Evolutionary conservation across 2,329 filamentous ascomycete genomes (phyloP).

Genomic region (Trichoderma guizhouense): DNA sequence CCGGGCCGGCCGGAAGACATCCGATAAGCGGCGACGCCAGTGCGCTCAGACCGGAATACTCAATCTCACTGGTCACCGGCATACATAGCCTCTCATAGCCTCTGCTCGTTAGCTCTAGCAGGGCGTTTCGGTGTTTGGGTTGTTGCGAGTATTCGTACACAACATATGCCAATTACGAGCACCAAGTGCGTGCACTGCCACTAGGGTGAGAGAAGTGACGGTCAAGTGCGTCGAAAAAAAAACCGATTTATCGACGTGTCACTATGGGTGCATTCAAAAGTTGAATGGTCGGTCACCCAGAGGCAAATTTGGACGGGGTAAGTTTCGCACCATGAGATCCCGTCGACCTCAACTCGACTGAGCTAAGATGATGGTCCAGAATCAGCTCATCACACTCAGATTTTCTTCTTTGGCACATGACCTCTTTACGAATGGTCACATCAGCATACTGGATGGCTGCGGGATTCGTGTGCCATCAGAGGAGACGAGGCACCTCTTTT

Average conservation of each 20-base stretch:
- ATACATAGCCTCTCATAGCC: background rate
- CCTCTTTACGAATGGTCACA: background rate
- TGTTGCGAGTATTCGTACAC: background rate
- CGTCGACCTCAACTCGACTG: background rate
- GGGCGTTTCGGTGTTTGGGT: background rate
- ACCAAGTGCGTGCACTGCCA: background rate
- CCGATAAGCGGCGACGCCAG: background rate
- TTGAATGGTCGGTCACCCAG: background rate
- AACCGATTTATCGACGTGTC: background rate
- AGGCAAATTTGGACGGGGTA: background rate
- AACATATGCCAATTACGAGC: background rate
- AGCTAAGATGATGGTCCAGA: conserved; percentile 4
- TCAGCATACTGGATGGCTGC: background rate
- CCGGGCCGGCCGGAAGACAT: conserved; percentile 13
- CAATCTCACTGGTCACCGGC: background rate
- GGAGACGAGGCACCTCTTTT: background rate
- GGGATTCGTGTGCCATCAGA: background rate
- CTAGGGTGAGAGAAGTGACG: background rate
- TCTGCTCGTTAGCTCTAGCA: background rate
- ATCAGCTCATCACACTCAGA: background rate
- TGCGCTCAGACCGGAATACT: background rate
- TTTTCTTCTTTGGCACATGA: background rate
- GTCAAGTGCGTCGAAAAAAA: background rate
- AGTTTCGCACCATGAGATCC: background rate
- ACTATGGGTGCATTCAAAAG: background rate